Percentiles rank a stretch among this genome's conserved stretches.
phyloP scores from a whole-genome alignment of 2,329 filamentous ascomycete species.

The Pseudogymnoascus sp. region DNA sequence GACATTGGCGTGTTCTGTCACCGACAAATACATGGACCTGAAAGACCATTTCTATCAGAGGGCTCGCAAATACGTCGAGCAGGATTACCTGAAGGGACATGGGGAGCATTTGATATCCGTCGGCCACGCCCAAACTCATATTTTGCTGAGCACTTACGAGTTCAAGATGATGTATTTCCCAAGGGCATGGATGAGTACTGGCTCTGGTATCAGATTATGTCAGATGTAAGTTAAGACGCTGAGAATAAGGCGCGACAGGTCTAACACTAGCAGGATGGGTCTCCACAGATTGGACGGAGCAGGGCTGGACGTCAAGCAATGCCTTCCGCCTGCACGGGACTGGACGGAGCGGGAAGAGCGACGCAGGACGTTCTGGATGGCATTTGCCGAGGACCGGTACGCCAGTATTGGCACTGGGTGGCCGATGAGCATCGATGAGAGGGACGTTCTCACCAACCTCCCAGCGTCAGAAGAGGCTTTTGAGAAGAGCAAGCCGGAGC shows the following conservation, averaged over 20 bases:
- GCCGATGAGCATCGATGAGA: constrained; percentile 91
- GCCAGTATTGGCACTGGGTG: constrained; percentile 94
- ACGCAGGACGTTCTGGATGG: constrained; percentile 89
- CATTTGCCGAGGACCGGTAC: constrained; percentile 84
- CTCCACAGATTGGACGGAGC: constrained; percentile 77
- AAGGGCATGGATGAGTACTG: constrained; percentile 87
- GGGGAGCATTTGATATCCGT: constrained; percentile 84
- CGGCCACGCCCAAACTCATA: constrained; percentile 78
- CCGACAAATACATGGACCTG: constrained; percentile 70
- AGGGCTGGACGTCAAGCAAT: constrained; percentile 87
- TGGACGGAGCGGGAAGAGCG: constrained; percentile 93
- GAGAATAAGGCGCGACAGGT: constrained; percentile 47
- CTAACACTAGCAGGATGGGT: constrained; percentile 64
- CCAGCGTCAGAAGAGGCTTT: constrained; percentile 81
- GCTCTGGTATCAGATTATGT: constrained; percentile 67
- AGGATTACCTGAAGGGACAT: constrained; percentile 85
- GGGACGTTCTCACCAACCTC: constrained; percentile 79
- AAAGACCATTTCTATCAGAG: constrained; percentile 87
- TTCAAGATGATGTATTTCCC: constrained; percentile 99
- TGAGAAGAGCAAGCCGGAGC: constrained; percentile 67
- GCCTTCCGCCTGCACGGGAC: constrained; percentile 74
- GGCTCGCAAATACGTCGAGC: constrained; percentile 81
- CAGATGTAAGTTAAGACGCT: constrained; percentile 58
- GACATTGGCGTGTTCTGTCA: constrained; percentile 81
- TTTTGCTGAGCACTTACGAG: constrained; percentile 73